Evolutionary conservation across 2,329 filamentous ascomycete species (phyloP).

Genomic region (Phyllosticta citriasiana): DNA sequence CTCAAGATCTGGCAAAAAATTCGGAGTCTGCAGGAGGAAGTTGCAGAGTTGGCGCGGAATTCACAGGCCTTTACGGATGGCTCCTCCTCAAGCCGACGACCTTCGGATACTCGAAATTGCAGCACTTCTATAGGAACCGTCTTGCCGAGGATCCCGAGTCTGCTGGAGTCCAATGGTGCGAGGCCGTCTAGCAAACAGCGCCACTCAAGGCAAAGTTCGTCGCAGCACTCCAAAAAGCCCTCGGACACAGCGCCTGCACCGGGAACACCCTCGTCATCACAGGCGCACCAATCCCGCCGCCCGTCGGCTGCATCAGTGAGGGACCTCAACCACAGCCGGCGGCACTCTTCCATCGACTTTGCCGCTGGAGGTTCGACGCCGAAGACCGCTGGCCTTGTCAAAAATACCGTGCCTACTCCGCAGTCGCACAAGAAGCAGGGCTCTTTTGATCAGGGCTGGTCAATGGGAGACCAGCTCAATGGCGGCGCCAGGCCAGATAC

Average conservation of each 20-base stretch:
- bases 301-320: slow-evolving; percentile 76
- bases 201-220: slow-evolving; percentile 21
- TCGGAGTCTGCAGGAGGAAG: slow-evolving; percentile 80
- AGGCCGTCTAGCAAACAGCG: slow-evolving; percentile 21
- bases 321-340: slow-evolving; percentile 71
- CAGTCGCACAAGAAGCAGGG: slow-evolving; percentile 44
- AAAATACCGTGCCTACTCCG: slow-evolving; percentile 17
- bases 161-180: slow-evolving; percentile 23
- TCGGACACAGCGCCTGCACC: not conserved
- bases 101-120: slow-evolving; percentile 3
- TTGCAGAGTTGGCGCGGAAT: slow-evolving; percentile 31
- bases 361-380: slow-evolving; percentile 29
- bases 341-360: slow-evolving; percentile 80
- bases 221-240: slow-evolving; percentile 14
- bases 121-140: slow-evolving; percentile 31
- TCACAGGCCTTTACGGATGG: not conserved
- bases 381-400: slow-evolving; percentile 14
- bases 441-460: slow-evolving; percentile 52
- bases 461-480: slow-evolving; percentile 31
- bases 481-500: not conserved
- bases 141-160: slow-evolving; percentile 28
- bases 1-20: slow-evolving; percentile 97
- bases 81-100: not conserved
- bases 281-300: slow-evolving; percentile 34
- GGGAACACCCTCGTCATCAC: slow-evolving; percentile 20